A percentile compares a stretch with the other conserved stretches of the same genome.
Conservation (phyloP, 148 eudicot genomes). For the Polygonum aviculare region DNA sequence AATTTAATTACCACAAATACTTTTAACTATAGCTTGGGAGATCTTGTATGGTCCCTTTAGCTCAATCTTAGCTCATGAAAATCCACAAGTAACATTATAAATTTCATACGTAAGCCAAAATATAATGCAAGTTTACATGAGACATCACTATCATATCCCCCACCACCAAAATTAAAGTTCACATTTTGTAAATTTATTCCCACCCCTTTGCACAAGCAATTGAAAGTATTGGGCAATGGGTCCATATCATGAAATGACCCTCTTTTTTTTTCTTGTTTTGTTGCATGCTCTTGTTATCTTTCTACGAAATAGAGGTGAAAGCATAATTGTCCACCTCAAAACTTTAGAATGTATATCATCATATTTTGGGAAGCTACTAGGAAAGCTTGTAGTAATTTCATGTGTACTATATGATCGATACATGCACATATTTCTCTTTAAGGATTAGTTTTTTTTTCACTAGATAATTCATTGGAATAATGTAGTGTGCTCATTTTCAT, state of each 20-base stretch:
- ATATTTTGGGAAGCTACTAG: background rate
- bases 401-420: background rate
- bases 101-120: background rate
- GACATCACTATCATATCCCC: background rate
- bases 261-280: background rate
- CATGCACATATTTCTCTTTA: background rate
- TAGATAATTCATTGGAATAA: no score
- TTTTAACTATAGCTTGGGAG: background rate
- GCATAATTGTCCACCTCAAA: background rate
- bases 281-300: background rate
- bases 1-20: background rate
- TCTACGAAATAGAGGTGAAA: constrained; percentile 1
- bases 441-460: no score
- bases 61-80: background rate
- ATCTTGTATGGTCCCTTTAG: background rate
- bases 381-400: background rate
- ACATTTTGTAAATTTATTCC: background rate
- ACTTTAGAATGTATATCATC: background rate
- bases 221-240: background rate
- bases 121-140: background rate
- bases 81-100: background rate
- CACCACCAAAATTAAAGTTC: constrained; percentile 5
- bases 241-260: background rate
- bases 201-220: constrained; percentile 3
- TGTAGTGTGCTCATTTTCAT: no score